Evolutionary conservation across 2,329 filamentous ascomycete species (phyloP).

Genomic region (Fusarium solani-melongenae): DNA sequence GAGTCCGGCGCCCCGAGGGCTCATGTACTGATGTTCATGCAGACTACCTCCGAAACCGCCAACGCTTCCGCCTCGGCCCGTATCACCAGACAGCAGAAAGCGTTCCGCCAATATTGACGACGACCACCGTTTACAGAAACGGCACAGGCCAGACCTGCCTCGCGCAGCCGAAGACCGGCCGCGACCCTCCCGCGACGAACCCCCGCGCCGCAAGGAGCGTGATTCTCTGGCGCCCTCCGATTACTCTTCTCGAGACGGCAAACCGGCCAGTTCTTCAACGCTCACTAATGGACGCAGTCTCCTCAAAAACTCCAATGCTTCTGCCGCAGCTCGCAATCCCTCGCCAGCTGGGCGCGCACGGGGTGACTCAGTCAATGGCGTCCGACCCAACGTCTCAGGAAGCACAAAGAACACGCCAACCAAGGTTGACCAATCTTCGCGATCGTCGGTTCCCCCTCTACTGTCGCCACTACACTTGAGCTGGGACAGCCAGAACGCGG

Average conservation of each 20-base stretch:
- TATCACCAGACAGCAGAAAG: slow-evolving; percentile 61
- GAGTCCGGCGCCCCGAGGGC: not conserved
- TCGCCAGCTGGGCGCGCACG: slow-evolving; percentile 54
- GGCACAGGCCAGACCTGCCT: slow-evolving; percentile 54
- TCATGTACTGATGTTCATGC: slow-evolving; percentile 27
- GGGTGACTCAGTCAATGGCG: slow-evolving; percentile 57
- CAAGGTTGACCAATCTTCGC: slow-evolving; percentile 52
- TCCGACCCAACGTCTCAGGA: slow-evolving; percentile 46
- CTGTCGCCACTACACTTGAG: slow-evolving; percentile 64
- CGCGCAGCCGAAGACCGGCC: slow-evolving; percentile 48
- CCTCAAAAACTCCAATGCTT: slow-evolving; percentile 45
- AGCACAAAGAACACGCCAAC: slow-evolving; percentile 51
- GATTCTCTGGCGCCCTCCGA: slow-evolving; percentile 45
- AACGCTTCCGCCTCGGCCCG: slow-evolving; percentile 49
- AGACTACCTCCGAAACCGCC: slow-evolving; percentile 53
- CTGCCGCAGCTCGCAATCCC: slow-evolving; percentile 43
- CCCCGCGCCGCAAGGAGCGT: slow-evolving; percentile 47
- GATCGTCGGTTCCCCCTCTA: slow-evolving; percentile 60
- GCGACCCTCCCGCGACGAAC: slow-evolving; percentile 49
- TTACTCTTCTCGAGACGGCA: slow-evolving; percentile 44
- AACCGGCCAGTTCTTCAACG: slow-evolving; percentile 39
- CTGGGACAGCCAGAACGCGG: slow-evolving; percentile 54
- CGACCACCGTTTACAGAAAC: slow-evolving; percentile 58
- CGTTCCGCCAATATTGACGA: slow-evolving; percentile 58
- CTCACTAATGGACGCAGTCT: slow-evolving; percentile 52